Percentiles rank a stretch among this genome's conserved stretches.
Conservation (phyloP, 148 eudicot species). For the Suaeda aralocaspica region DNA sequence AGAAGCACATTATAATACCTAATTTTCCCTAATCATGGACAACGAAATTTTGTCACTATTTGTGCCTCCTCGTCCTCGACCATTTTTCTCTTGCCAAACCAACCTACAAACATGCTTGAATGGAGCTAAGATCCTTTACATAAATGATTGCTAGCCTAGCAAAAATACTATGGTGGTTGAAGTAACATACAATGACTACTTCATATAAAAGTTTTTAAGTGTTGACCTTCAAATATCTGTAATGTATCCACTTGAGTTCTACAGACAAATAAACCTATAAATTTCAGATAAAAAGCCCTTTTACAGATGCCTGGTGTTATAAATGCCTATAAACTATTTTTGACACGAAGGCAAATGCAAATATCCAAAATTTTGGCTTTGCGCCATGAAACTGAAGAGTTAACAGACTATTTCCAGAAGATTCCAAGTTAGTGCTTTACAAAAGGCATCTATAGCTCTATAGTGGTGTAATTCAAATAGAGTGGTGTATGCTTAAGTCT, state of each 20-base stretch:
- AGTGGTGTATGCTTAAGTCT: background rate
- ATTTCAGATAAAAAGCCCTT: no score
- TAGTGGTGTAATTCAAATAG: background rate
- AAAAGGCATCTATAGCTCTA: no score
- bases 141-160: background rate
- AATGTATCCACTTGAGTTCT: background rate
- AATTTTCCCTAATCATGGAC: background rate
- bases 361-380: no score
- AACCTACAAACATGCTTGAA: background rate
- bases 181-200: background rate
- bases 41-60: background rate
- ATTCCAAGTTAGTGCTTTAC: no score
- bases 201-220: background rate
- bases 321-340: no score
- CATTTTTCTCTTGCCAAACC: background rate
- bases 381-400: no score
- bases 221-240: background rate
- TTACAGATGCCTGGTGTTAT: no score
- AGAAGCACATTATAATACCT: background rate
- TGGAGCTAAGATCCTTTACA: no score
- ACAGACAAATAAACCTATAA: no score
- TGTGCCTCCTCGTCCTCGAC: background rate
- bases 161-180: background rate
- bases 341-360: no score
- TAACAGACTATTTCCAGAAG: no score